These are phyloP conservation scores for Bruguiera gymnorhiza DNA, from an alignment of 345 rosid species.

Conservation along the genomic window DNA sequence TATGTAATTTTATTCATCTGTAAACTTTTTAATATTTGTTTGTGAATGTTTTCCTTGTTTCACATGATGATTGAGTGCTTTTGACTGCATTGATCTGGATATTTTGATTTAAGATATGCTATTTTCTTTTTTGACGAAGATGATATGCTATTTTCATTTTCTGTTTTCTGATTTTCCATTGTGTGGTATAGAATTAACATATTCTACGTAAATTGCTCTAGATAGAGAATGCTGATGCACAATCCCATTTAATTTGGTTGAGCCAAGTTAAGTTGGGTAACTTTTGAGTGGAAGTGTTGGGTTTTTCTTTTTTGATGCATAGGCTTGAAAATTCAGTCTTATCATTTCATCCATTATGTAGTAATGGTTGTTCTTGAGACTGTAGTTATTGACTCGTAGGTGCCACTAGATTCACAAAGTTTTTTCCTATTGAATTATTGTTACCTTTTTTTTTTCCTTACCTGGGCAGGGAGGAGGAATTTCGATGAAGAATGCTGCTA, in stretches of 20 bases:
- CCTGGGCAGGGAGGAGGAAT: conserved; percentile 74
- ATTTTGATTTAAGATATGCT: background rate
- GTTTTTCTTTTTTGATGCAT: too few species aligned
- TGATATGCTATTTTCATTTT: background rate
- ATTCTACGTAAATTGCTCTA: too few species aligned
- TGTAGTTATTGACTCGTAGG: background rate
- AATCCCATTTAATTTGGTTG: too few species aligned
- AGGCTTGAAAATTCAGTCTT: too few species aligned
- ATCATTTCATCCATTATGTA: too few species aligned
- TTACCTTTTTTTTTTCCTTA: conserved; percentile 8
- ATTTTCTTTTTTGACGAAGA: background rate
- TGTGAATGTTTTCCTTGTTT: background rate
- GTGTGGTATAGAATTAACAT: background rate
- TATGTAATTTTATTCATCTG: background rate
- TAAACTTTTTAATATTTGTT: background rate
- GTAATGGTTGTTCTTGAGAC: too few species aligned
- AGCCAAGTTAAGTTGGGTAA: too few species aligned
- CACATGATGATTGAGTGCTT: background rate
- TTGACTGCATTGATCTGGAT: background rate
- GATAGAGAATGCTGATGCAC: too few species aligned
- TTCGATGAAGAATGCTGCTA: conserved; percentile 43
- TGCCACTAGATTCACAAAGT: background rate
- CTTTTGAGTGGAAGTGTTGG: too few species aligned
- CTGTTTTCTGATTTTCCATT: background rate
- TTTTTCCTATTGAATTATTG: background rate